Evolutionary conservation across 208 protist species (phyloP).

Genomic region (Leishmania guyanensis): DNA sequence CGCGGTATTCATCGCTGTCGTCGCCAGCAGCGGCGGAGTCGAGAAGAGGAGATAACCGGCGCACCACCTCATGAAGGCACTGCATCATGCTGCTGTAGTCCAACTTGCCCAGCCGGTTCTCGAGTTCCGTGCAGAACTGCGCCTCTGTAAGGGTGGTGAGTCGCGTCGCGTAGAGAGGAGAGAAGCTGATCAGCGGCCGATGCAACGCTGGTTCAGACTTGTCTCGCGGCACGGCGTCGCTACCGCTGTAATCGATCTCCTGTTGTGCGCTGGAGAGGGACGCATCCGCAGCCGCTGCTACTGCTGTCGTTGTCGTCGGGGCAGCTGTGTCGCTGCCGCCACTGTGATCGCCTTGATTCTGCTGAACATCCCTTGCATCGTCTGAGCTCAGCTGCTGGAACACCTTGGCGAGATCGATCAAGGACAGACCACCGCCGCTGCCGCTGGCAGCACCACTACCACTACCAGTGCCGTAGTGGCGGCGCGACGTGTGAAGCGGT

Average conservation of each 20-base stretch:
- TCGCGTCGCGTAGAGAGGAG: conserved; percentile 31
- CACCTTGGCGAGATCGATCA: conserved; percentile 48
- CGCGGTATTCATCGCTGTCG: not conserved
- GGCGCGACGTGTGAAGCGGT: not conserved
- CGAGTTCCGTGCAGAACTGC: conserved; percentile 38
- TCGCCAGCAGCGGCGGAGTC: not conserved
- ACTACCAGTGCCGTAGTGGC: not conserved
- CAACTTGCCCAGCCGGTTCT: conserved; percentile 28
- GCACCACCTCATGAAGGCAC: conserved; percentile 53
- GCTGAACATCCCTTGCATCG: not conserved
- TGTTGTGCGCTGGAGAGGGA: not conserved
- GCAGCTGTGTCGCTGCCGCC: not conserved
- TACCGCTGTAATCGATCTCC: not conserved
- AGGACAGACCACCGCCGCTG: conserved; percentile 20
- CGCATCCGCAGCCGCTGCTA: not conserved
- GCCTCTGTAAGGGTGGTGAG: conserved; percentile 26
- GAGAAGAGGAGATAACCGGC: not conserved
- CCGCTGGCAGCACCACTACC: not conserved
- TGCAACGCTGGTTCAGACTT: not conserved
- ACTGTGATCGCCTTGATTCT: not conserved
- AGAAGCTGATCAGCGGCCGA: conserved; percentile 12
- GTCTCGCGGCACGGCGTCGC: not conserved
- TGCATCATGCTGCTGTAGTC: conserved; percentile 52
- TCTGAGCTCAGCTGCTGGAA: conserved; percentile 37
- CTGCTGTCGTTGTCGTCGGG: not conserved